Conservation (phyloP, 495 filamentous ascomycete species). For the Chaetomium fimeti region DNA sequence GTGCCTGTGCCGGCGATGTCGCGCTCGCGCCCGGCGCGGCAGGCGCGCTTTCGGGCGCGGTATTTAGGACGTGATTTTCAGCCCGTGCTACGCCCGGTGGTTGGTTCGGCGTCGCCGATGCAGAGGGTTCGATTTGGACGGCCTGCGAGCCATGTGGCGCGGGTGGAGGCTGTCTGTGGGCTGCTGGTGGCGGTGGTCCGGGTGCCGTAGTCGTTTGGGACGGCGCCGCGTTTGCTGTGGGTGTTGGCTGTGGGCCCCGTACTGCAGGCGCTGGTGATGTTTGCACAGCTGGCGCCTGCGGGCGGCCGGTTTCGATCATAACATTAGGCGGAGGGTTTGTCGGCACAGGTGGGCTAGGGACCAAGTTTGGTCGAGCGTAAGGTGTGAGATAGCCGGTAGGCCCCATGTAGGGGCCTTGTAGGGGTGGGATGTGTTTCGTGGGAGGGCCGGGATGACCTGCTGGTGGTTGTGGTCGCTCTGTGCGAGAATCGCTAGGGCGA, state of each 20-base stretch:
- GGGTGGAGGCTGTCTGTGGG: neutral
- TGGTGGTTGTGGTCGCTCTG: neutral
- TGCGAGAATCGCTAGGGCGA: neutral
- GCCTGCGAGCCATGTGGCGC: neutral
- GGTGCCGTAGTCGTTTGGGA: neutral
- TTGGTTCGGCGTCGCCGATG: neutral
- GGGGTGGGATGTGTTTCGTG: neutral
- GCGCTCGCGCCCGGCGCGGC: too few species aligned
- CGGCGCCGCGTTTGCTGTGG: neutral
- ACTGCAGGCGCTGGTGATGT: neutral
- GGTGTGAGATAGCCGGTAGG: constrained; percentile 11
- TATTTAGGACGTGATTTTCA: neutral
- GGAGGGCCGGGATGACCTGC: neutral
- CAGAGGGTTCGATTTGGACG: neutral
- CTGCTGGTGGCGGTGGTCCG: neutral
- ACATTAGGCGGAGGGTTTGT: neutral
- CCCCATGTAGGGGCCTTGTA: constrained; percentile 2
- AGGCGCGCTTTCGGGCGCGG: neutral
- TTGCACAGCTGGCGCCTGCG: neutral
- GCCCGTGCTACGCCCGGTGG: neutral
- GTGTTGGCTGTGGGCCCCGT: neutral
- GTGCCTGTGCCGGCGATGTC: too few species aligned
- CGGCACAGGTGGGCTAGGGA: neutral
- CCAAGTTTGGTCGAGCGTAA: constrained; percentile 6
- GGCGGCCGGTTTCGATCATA: neutral